Evolutionary conservation across 2,329 filamentous ascomycete species (phyloP), one percentile per base, ranked within the genome.

Genomic region (Neoascochyta sp.): DNA sequence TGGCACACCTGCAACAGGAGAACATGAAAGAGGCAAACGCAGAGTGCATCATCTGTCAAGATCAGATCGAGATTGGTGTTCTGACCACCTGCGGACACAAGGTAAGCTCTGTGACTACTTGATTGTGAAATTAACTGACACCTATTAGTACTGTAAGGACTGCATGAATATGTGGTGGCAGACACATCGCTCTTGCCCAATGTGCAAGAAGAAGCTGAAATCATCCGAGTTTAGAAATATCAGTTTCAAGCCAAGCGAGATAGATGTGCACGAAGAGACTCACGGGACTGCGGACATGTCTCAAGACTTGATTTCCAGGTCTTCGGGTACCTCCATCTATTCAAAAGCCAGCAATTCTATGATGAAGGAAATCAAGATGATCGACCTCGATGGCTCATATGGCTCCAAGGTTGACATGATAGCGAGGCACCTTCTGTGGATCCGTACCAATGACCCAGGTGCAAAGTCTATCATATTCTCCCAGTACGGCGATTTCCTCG

Each of bases 401-500:
- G 88, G 87, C 2, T 93, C 86, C 1, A 98, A 96, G 62, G 81
- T 96, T 11, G 88, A 95, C 57, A 93, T 68, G 27, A 58, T 70
- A 9, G 63, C 64, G 3, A 43, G 86, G 3, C 92, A 96, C 58
- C 64, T 96, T 3, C 64, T 94, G 10, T 95, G 86, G 86, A 71
- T 96, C 12, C 79, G 90, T 3, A 72, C 83, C 45, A 78, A 85
- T 26, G 88, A 95, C 46, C 86, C 87, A 0, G 87, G 87, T 0
- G 80, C 87, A 7, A 96, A 96, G 57, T 85, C 86, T 0, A 84
- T 98, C 56, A 75, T 96, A n/a, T 98, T 95, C 61, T 93, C 86
- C 1, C 90, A 96, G 64, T 92, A 87, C 60, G 76, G 76, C 32
- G 82, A 86, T 31, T 96, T 95, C 47, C 70, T 96, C 2, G 68